Base-by-base conservation (phyloP, 2,329 filamentous ascomycete species). In the Parascedosporium putredinis region DNA sequence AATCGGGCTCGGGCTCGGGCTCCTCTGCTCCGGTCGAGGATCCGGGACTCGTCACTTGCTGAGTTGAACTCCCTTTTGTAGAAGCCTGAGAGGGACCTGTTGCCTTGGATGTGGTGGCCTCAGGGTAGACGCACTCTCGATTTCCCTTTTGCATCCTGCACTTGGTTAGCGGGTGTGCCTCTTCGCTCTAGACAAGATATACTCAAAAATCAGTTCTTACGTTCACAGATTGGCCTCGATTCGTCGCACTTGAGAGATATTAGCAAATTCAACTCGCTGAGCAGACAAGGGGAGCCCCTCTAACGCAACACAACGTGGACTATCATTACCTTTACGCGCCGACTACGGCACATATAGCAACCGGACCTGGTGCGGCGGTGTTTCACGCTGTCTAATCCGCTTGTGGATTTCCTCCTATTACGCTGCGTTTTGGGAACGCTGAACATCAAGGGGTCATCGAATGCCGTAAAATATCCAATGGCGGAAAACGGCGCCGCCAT, bases 281-380 rank as follows among this genome's bases (percentile, higher is more conserved):
- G n/a, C n/a, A n/a, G n/a, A n/a, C n/a, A n/a, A n/a, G n/a, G n/a
- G n/a, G n/a, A n/a, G n/a, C n/a, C n/a, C n/a, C n/a, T n/a, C n/a
- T n/a, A n/a, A n/a, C n/a, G n/a, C n/a, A n/a, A n/a, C n/a, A n/a
- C n/a, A n/a, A n/a, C n/a, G n/a, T n/a, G n/a, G n/a, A n/a, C n/a
- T n/a, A n/a, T n/a, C n/a, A n/a, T 55, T 70, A 82, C 81, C 74
- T 85, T 97, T 47, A 97, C 90, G 64, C 93, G 80, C 56, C 93
- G 79, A 59, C 83, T 84, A 52, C 93, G 79, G 66, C 93, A 98
- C 44, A 90, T 97, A 56, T 75, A 96, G 68, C 93, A 98, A 24
- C 93, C 93, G 55, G 89, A 96, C 58, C 93, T 78, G 40, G 93
- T 97, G 57, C 93, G 81, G 54, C 90, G 84, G 64, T 97, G 91